phyloP scores from a whole-genome alignment of 2,329 filamentous ascomycete species.

The Aureobasidium melanogenum region DNA sequence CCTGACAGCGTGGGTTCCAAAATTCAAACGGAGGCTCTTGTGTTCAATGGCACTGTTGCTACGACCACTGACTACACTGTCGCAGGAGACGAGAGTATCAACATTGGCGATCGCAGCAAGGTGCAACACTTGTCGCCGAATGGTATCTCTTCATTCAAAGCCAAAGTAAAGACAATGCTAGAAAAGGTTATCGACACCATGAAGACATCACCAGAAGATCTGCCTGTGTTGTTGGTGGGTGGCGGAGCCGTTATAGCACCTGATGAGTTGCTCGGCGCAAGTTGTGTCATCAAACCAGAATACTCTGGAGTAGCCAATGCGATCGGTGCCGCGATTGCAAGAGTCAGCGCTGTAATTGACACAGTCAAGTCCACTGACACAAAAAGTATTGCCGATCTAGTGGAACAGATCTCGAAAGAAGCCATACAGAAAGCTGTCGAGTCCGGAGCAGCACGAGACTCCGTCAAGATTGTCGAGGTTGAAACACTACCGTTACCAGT shows the following conservation, averaged over 20 bases:
- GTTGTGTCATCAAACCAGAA: constrained; percentile 46
- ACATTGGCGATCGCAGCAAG: neutral
- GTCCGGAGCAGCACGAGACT: constrained; percentile 27
- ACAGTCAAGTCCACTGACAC: constrained; percentile 32
- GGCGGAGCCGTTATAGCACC: constrained; percentile 54
- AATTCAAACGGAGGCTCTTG: constrained; percentile 43
- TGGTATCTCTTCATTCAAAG: neutral
- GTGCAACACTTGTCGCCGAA: neutral
- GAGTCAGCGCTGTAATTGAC: constrained; percentile 42
- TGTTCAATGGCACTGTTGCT: constrained; percentile 48
- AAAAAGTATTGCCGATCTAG: constrained; percentile 19
- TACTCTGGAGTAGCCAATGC: constrained; percentile 56
- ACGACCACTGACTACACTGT: constrained; percentile 51
- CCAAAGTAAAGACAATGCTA: constrained; percentile 41
- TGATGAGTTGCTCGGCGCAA: constrained; percentile 46
- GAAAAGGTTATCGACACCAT: constrained; percentile 52
- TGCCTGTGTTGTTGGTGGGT: constrained; percentile 54
- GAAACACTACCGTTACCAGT: constrained; percentile 44
- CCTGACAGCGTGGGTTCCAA: constrained; percentile 56
- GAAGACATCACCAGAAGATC: constrained; percentile 52
- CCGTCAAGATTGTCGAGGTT: constrained; percentile 41
- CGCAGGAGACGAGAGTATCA: constrained; percentile 20
- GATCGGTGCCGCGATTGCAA: constrained; percentile 54
- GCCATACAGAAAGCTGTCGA: constrained; percentile 31
- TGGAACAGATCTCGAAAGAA: constrained; percentile 30